Base-by-base conservation (phyloP, 306 rosid species). In the Pterocarpus santalinus region DNA sequence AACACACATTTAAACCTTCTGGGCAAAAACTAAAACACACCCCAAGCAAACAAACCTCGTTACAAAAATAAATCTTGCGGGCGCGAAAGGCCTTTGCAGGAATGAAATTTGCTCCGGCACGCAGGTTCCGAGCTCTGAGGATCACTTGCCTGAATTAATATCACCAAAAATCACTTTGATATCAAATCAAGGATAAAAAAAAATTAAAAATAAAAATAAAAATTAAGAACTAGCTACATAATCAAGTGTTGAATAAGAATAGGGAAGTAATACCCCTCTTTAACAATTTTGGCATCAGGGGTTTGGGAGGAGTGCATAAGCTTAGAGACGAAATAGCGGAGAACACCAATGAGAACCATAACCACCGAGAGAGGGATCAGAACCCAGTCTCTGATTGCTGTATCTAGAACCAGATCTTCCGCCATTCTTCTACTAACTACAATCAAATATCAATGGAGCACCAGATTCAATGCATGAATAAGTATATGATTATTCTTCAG, bases 321-420 rank as follows among this genome's bases (percentile, higher is more conserved):
- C 90, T 95, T 95, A 1, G 99, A 87, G 73, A 95, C 99, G 58
- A 93, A 93, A 86, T 95, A 90, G 7, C 99, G 99, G 28, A 95
- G 95, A 68, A 95, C 93, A 3, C 99, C 99, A 56, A 95, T 95
- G 44, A 95, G 99, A 46, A 95, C 99, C 99, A 95, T 95, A 66
- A 95, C 99, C 61, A 93, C 94, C 12, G 99, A 95, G 74, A 95
- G 97, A 69, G 99, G 99, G 88, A 95, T 95, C 64, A 95, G 84
- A 5, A 95, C 99, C 99, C 99, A 95, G 47, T 95, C 96, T 91
- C 98, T 93, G 90, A 95, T 95, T 49, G 99, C 97, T 22, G 99
- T 93, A 73, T 95, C 98, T 16, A 95, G 94, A 52, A 95, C 98
- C 62, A 95, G 94, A 90, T 95, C 99, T 88, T 90, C 99, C 73